Evolutionary conservation across 2,329 filamentous ascomycete species (phyloP), one percentile per base, ranked within the genome.

Genomic region (Neocatenulostroma microsporum): DNA sequence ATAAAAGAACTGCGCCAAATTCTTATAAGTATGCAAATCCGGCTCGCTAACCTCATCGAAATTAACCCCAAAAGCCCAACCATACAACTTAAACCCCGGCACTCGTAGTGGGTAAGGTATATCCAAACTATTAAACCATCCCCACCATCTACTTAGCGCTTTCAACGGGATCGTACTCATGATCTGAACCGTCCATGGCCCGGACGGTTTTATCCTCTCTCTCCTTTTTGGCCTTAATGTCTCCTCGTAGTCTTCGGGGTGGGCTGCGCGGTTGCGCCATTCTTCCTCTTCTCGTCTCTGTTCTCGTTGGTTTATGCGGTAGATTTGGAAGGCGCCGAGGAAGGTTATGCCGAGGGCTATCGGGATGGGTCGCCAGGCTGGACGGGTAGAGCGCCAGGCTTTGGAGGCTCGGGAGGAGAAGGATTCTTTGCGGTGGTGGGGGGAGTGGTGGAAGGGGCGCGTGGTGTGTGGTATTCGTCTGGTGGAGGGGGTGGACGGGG

Each of bases 1-100:
- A 62, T 96, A 98, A 70, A 98, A 98, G 71, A 98, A 98, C 40
- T 89, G 78, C 5, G 89, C 86, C 26, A 98, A 77, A 57, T 98
- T 98, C 14, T 87, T 84, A 60, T 91, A 98, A 31, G 75, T 76
- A 58, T 84, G 87, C 15, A 98, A 76, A 53, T 98, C 91, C 13
- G 81, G 77, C 57, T 98, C 88, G 21, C 80, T 76, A 13, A 95
- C 80, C 66, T 98, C 91, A 41, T 81, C 75, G 40, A 98, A 75
- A 63, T 83, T 82, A 55, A 94, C 88, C n/a, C 87, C 88, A 54
- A 95, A 95, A 24, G 89, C 73, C 67, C 74, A 93, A 1, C 86
- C 81, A 62, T 95, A 95, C 1, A 95, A 74, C 60, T 84, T 89
- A 67, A 95, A 94, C 11, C 88, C 88, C 1, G 88, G 87, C 1